Evolutionary conservation across 1,139 yeast genomes (phyloP).

Genomic region (Blastobotrys buckinghamii): DNA sequence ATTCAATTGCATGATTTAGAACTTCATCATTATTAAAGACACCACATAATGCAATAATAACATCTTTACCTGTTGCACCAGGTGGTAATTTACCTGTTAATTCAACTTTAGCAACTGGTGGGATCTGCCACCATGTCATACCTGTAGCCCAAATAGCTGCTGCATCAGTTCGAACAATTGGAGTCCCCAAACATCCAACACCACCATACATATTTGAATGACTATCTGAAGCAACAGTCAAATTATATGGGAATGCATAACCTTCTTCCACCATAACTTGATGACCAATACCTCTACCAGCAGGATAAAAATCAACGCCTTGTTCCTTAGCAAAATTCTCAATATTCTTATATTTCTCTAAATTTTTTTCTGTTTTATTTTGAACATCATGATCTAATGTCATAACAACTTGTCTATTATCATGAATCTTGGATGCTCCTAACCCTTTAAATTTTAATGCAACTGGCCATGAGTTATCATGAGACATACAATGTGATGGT

Average conservation of each 20-base stretch:
- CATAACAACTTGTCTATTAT: slow-evolving; percentile 86
- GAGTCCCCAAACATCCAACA: slow-evolving; percentile 91
- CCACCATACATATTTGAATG: slow-evolving; percentile 99
- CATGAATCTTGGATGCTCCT: slow-evolving; percentile 79
- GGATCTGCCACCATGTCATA: slow-evolving; percentile 99
- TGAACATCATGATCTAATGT: slow-evolving; percentile 98
- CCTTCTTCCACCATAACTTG: slow-evolving; percentile 99
- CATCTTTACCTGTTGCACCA: slow-evolving; percentile 95
- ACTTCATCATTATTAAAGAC: slow-evolving; percentile 94
- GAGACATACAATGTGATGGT: slow-evolving; percentile 99
- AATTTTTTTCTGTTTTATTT: slow-evolving; percentile 79
- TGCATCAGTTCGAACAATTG: slow-evolving; percentile 96
- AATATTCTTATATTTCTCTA: slow-evolving; percentile 81
- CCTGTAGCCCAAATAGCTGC: slow-evolving; percentile 99
- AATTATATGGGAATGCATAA: slow-evolving; percentile 88
- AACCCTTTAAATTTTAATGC: slow-evolving; percentile 93
- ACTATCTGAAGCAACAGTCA: slow-evolving; percentile 96
- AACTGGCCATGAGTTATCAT: slow-evolving; percentile 98
- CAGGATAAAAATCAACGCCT: slow-evolving; percentile 97
- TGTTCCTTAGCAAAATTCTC: slow-evolving; percentile 83
- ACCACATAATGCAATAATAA: slow-evolving; percentile 94
- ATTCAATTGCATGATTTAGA: slow-evolving; percentile 94
- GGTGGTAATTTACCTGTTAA: slow-evolving; percentile 71
- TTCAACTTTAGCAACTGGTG: slow-evolving; percentile 95
- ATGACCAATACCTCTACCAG: slow-evolving; percentile 98